These are phyloP conservation scores for Flammula alnicola DNA, from an alignment of 1,284 basidiomycete species.

Conservation along the genomic window DNA sequence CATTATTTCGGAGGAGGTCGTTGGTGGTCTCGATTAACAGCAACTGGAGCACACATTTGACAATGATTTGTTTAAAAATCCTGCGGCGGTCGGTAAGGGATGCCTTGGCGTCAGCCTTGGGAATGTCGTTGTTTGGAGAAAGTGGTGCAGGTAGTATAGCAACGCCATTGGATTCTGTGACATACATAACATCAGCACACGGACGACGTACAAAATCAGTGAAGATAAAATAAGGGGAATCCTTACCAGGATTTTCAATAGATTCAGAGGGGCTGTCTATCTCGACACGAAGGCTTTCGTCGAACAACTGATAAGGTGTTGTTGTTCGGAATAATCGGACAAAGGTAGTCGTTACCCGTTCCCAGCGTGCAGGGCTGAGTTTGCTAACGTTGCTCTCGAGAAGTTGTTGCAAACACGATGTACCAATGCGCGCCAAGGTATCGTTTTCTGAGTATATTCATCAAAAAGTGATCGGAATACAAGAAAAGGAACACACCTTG, in stretches of 20 bases:
- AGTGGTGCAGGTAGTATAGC: constrained; percentile 82
- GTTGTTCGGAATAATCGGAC: constrained; percentile 97
- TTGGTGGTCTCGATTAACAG: constrained; percentile 98
- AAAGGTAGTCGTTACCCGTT: constrained; percentile 91
- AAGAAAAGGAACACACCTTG: constrained; percentile 70
- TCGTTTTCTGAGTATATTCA: constrained; percentile 79
- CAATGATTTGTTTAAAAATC: constrained; percentile 98
- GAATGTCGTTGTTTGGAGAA: constrained; percentile 63
- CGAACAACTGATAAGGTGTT: constrained; percentile 97
- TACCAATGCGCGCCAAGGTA: constrained; percentile 96
- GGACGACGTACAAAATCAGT: no score
- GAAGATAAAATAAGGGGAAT: background rate
- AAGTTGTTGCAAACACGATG: constrained; percentile 96
- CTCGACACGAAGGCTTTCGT: constrained; percentile 84
- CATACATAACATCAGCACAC: no score
- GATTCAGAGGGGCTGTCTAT: constrained; percentile 68
- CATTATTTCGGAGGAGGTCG: constrained; percentile 90
- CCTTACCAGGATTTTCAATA: constrained; percentile 55
- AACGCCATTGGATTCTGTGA: constrained; percentile 63
- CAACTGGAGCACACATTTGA: constrained; percentile 98
- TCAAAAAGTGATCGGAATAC: background rate
- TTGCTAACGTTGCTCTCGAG: constrained; percentile 94
- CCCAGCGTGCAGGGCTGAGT: constrained; percentile 87
- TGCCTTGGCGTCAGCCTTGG: constrained; percentile 49
- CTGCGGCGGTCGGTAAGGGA: constrained; percentile 79